phyloP scores from a whole-genome alignment of 768 basidiomycete species.

The Podaxis sp. region DNA sequence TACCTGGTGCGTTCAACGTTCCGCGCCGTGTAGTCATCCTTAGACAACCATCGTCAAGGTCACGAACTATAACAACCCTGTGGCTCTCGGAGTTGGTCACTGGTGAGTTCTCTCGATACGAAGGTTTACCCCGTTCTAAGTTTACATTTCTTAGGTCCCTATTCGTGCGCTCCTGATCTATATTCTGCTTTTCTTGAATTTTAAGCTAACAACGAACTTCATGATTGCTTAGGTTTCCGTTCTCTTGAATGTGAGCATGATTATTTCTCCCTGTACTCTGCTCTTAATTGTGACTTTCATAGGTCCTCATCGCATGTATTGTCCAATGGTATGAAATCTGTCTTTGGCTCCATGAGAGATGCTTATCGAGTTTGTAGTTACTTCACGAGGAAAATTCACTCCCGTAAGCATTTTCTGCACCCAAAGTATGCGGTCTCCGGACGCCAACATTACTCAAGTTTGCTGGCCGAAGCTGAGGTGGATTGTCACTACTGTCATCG shows the following conservation, averaged over 20 bases:
- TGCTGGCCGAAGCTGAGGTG: constrained; percentile 24
- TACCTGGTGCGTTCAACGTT: constrained; percentile 27
- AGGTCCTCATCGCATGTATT: constrained; percentile 26
- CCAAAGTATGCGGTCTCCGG: not conserved
- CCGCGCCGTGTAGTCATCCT: not conserved
- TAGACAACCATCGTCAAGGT: constrained; percentile 20
- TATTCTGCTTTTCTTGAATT: not conserved
- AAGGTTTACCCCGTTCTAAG: not conserved
- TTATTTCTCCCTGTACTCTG: not conserved
- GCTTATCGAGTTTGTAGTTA: constrained; percentile 20
- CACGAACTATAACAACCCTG: constrained; percentile 32
- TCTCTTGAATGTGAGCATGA: constrained; percentile 18
- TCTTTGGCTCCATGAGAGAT: too few species aligned
- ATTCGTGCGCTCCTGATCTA: constrained; percentile 21
- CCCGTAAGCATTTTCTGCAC: constrained; percentile 18
- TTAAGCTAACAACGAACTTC: not conserved
- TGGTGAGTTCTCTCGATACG: constrained; percentile 24
- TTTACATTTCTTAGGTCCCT: constrained; percentile 24
- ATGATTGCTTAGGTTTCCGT: constrained; percentile 20
- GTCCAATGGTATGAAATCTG: constrained; percentile 25
- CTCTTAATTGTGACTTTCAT: not conserved
- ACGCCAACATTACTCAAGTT: constrained; percentile 18
- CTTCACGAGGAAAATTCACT: constrained; percentile 28
- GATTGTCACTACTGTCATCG: constrained; percentile 27
- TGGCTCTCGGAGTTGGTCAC: constrained; percentile 26